Evolutionary conservation across 495 filamentous ascomycete genomes (phyloP), one percentile per base, ranked within the genome.

Genomic region (Penicillium diatomitis): DNA sequence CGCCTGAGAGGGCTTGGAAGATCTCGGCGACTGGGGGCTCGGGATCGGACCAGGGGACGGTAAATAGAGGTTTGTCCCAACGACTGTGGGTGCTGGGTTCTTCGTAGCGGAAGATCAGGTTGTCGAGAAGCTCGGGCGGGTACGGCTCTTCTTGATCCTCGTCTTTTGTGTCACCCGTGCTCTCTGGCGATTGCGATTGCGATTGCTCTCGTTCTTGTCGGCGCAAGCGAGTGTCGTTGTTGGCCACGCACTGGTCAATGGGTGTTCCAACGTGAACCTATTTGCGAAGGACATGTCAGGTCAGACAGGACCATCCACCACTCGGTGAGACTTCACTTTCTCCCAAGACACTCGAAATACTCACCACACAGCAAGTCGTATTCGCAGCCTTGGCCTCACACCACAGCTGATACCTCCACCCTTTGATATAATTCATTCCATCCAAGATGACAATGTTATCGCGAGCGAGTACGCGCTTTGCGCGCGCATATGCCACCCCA

Each of bases 371-470:
- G 63, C 77, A 87, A 5, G 86, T 80, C 6, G 90, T 96, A 50
- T 83, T 70, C 31, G 87, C 67, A 28, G 91, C 88, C 64, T 96
- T 97, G 3, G 90, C 82, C 68, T 96, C 92, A 64, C 92, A 96
- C 72, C 83, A 90, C 2, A 98, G 75, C 71, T 98, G 92, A 65
- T 98, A 98, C 38, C 92, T 76, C 75, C 86, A 96, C 27, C 92
- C 92, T 67, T 98, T 98, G 69, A 98, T 98, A 68, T 97, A 97
- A 61, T 97, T 96, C 61, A 90, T 77, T 5, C 85, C 86, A 66
- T 96, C 90, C 5, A 90, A 77, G 40, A 98, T 81, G 49, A 97
- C 89, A 50, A 98, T 83, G 55, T 86, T 87, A 55, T 89, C 83
- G 30, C 78, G 77, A 12, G 78, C 79, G 30, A 98, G 75, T 35